phyloP scores from a whole-genome alignment of 1,284 basidiomycete species.

The Ceratobasidium sp. region DNA sequence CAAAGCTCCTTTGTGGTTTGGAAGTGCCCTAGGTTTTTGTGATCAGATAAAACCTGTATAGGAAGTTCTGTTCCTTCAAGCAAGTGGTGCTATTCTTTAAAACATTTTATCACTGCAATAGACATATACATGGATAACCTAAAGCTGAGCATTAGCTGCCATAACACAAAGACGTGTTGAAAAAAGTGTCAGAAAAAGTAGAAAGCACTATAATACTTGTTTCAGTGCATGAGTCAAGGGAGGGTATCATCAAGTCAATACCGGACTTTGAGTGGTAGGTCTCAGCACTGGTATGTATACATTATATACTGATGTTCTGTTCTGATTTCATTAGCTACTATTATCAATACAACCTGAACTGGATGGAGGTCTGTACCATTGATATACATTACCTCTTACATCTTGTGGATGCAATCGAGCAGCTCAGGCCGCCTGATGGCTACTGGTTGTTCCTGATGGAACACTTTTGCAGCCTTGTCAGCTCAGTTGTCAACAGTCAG shows the following conservation, averaged over 20 bases:
- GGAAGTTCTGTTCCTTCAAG: too few species aligned
- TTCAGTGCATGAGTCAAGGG: too few species aligned
- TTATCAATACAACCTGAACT: slow-evolving; percentile 57
- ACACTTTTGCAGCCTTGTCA: slow-evolving; percentile 52
- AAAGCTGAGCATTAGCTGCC: too few species aligned
- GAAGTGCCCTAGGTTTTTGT: too few species aligned
- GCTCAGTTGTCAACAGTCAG: slow-evolving; percentile 52
- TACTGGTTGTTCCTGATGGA: slow-evolving; percentile 63
- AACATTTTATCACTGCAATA: too few species aligned
- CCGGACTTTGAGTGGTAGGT: slow-evolving; percentile 61
- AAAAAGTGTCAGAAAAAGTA: too few species aligned
- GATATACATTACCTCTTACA: slow-evolving; percentile 62
- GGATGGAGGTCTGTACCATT: slow-evolving; percentile 58
- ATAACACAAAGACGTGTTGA: too few species aligned
- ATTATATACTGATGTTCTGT: not conserved
- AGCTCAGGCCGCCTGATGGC: slow-evolving; percentile 59
- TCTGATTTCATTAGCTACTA: slow-evolving; percentile 57
- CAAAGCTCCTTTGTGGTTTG: too few species aligned
- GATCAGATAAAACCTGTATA: too few species aligned
- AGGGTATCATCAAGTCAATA: slow-evolving; percentile 61
- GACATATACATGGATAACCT: too few species aligned
- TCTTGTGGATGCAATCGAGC: slow-evolving; percentile 57
- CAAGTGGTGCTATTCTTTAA: too few species aligned
- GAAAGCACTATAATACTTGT: too few species aligned
- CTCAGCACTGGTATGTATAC: not conserved